phyloP scores from a whole-genome alignment of 1,284 basidiomycete genomes.

The Fomitopsis palustris region DNA sequence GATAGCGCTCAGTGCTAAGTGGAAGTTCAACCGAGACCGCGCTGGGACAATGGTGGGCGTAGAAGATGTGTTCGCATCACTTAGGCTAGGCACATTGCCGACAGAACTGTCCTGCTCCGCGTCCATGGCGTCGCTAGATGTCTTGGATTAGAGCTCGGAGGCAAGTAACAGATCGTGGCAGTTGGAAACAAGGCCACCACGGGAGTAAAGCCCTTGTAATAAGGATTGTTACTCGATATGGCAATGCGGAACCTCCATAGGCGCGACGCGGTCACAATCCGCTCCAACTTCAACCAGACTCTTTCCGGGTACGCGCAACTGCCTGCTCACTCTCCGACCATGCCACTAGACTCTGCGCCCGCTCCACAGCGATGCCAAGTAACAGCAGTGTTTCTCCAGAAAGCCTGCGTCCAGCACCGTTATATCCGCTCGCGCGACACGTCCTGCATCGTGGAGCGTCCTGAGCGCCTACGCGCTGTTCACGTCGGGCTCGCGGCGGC shows the following conservation, averaged over 20 bases:
- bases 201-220: too few relatives aligned
- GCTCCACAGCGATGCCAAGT: background rate
- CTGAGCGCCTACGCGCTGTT: constrained; percentile 83
- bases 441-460: constrained; percentile 81
- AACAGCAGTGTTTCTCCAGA: constrained; percentile 48
- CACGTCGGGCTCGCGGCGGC: constrained; percentile 78
- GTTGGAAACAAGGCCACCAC: too few relatives aligned
- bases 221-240: too few relatives aligned
- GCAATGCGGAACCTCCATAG: too few relatives aligned
- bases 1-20: background rate
- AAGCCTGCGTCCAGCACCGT: constrained; percentile 68
- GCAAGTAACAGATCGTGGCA: background rate
- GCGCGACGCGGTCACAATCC: too few relatives aligned
- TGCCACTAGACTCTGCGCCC: background rate
- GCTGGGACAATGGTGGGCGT: background rate
- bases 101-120: background rate
- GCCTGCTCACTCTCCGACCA: background rate
- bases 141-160: background rate
- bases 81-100: background rate
- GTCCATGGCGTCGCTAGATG: background rate
- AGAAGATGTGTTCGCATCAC: background rate
- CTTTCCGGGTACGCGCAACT: background rate
- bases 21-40: background rate
- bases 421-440: constrained; percentile 76
- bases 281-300: too few relatives aligned